phyloP scores from a whole-genome alignment of 768 basidiomycete species.

The Coprinellus micaceus region DNA sequence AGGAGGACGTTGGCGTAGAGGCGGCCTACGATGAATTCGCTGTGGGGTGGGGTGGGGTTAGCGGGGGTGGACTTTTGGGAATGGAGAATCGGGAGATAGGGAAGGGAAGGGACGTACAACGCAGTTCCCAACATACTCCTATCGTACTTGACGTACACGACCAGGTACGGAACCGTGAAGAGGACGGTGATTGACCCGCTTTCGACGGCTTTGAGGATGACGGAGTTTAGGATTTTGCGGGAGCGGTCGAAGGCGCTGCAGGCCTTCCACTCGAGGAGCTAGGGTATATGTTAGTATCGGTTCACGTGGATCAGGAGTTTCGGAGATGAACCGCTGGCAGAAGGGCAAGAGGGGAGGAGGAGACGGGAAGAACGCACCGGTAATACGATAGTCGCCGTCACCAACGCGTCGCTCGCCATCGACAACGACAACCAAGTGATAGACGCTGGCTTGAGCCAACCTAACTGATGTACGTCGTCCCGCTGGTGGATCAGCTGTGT shows the following conservation, averaged over 20 bases:
- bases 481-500: neutral
- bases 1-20: neutral
- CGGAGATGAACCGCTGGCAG: too few relatives aligned
- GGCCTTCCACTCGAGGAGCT: neutral
- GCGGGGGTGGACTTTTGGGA: too few relatives aligned
- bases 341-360: too few relatives aligned
- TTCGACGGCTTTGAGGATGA: neutral
- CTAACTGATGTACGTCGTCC: neutral
- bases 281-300: too few relatives aligned
- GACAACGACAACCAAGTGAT: neutral
- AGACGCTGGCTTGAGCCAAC: neutral
- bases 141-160: neutral
- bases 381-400: neutral
- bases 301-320: too few relatives aligned
- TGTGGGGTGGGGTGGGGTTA: too few relatives aligned
- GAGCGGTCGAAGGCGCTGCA: neutral
- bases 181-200: neutral
- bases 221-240: neutral
- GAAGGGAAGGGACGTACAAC: neutral
- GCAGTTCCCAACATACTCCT: neutral
- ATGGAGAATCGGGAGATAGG: neutral
- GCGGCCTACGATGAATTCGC: neutral
- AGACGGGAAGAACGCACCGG: too few relatives aligned
- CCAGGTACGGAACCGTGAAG: neutral
- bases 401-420: neutral